Percentiles rank a stretch among this genome's conserved stretches.
phyloP scores from a whole-genome alignment of 768 basidiomycete genomes.

The Rhizopogon rudus region DNA sequence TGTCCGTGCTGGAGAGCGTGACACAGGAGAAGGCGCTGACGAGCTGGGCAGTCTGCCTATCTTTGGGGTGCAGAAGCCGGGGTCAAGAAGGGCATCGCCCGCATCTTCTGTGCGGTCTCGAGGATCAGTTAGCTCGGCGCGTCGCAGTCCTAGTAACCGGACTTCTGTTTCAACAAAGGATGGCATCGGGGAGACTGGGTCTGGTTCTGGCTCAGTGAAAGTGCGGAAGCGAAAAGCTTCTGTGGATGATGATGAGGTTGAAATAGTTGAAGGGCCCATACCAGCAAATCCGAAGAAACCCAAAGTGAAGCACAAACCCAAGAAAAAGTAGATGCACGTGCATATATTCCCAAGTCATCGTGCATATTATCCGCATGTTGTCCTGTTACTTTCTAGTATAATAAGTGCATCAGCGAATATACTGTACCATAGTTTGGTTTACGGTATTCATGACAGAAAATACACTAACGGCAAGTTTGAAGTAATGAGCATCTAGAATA shows the following conservation, averaged over 20 bases:
- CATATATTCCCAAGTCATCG: background rate
- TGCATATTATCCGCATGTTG: background rate
- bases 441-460: background rate
- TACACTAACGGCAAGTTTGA: background rate
- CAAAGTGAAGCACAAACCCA: slow-evolving; percentile 34
- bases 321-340: slow-evolving; percentile 30
- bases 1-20: slow-evolving; percentile 8
- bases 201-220: background rate
- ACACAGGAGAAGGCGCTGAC: slow-evolving; percentile 24
- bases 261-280: slow-evolving; percentile 45
- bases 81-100: slow-evolving; percentile 38
- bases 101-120: slow-evolving; percentile 47
- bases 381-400: background rate
- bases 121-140: slow-evolving; percentile 26
- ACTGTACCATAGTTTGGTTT: background rate
- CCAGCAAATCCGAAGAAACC: slow-evolving; percentile 28
- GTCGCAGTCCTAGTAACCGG: slow-evolving; percentile 47
- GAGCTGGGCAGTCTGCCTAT: slow-evolving; percentile 23
- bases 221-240: slow-evolving; percentile 48
- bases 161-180: slow-evolving; percentile 44
- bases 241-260: slow-evolving; percentile 44
- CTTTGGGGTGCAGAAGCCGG: slow-evolving; percentile 12
- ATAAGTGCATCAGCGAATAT: slow-evolving; percentile 1
- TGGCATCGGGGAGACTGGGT: slow-evolving; percentile 19
- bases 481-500: background rate